Base-by-base conservation (phyloP, 306 rosid species). In the Adenanthera pavonina region DNA sequence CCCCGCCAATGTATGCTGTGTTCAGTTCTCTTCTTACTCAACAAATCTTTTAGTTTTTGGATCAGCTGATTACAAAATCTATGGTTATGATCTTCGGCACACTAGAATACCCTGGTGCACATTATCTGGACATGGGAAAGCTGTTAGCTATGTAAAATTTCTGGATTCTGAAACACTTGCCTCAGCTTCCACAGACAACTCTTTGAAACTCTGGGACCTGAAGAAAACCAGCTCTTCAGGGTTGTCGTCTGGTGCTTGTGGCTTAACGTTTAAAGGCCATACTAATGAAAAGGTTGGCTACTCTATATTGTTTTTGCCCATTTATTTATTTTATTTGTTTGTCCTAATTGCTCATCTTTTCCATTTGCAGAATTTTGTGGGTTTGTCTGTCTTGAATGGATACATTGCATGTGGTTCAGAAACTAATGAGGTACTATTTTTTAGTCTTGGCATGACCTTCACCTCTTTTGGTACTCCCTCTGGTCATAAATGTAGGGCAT, bases 61-160 rank as follows among this genome's bases (percentile, higher is more conserved):
- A 51, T 89, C 92, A 54, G 91, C 97, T 5, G 98, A 95, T 86
- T 92, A 89, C 84, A 86, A 81, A 78, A 91, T 89, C 35, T 93
- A 93, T 84, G 96, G 99, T 85, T 95, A 90, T 69, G 99, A 95
- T 89, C 91, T 95, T 67, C 95, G 98, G 5, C 87, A 90, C 81
- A 83, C 94, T 67, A 86, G 84, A 85, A 78, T 80, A 38, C 97
- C 99, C 35, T 95, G 96, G 98, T 93, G 99, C 85, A 88, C 92
- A 57, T 85, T 95, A 89, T 75, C 86, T 47, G 97, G 98, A 52
- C 99, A 95, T 44, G 89, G 87, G 10, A 93, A 89, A 88, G 84
- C 97, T 72, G 99, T 93, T 54, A 95, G 99, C 92, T 93, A 84
- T 85, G 93, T 91, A 40, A 92, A 95, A 80, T 90, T 93, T 86